Base-by-base conservation (phyloP, 805 yeast species). In the Cyberlindnera maclurae region DNA sequence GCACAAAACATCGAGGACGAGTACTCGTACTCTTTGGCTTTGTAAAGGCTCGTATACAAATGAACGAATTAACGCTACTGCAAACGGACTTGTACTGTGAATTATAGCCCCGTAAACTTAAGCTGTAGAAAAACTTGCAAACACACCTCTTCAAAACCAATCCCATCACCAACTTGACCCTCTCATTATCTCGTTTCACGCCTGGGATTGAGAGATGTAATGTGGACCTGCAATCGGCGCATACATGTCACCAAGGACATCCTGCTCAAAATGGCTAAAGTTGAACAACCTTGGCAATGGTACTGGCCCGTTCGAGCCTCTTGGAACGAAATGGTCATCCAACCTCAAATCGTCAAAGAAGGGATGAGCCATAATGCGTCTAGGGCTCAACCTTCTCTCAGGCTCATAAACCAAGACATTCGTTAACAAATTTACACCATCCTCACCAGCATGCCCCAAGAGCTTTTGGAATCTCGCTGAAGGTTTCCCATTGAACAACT, bases 1-100 rank as follows among this genome's bases (percentile, higher is more conserved):
- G 87, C 96, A 16, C 97, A 90, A 59, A 93, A 88, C 59, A 80
- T 88, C 42, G 97, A 93, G 60, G 97, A 93, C 56, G 97, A 90
- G 61, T 90, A 89, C 63, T 83, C 94, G 46, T 90, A 93, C 59
- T 82, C 95, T 33, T 73, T 89, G 58, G 88, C 95, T 24, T 66
- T 86, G 50, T 85, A 26, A 5, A 20, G 24, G 15, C 15, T 20
- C 24, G 24, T 5, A 20, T 12, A 15, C 17, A 11, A 15, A 15
- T 10, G 9, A 15, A 29, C 10, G 13, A 15, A 29, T 11, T 15
- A 11, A 13, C 11, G 16, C 31, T 15, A 15, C 31, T 29, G 15
- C 31, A 11, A 3, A 11, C 31, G 12, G 17, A 11, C 31, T 29
- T 20, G 24, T 20, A 20, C 24, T 20, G 24, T 20, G 8, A 20